These are phyloP conservation scores for Thelephora terrestris DNA, from an alignment of 1,284 basidiomycete genomes.

Conservation along the genomic window DNA sequence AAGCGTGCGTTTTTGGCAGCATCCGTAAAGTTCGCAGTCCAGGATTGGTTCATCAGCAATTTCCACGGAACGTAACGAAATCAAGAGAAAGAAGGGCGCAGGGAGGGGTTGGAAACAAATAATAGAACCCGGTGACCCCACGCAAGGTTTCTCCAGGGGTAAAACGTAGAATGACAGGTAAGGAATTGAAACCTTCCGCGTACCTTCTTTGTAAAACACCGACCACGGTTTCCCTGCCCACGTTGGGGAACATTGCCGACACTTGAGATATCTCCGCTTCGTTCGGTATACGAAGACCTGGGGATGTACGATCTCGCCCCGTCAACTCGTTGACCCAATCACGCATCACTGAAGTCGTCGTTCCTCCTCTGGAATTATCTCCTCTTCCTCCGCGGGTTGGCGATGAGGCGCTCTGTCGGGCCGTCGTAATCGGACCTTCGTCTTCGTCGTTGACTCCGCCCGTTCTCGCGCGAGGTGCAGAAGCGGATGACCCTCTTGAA, in stretches of 20 bases:
- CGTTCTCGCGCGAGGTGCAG: constrained; percentile 11
- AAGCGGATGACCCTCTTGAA: constrained; percentile 15
- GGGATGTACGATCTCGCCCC: constrained; percentile 40
- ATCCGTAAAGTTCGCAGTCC: background rate
- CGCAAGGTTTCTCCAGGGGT: background rate
- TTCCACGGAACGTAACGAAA: constrained; percentile 4
- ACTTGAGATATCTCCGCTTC: constrained; percentile 70
- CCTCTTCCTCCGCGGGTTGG: constrained; percentile 3
- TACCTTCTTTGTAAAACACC: constrained; percentile 76
- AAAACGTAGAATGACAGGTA: background rate
- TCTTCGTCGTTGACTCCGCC: constrained; percentile 22
- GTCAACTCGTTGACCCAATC: constrained; percentile 79
- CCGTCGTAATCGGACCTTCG: constrained; percentile 46
- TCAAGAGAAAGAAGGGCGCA: background rate
- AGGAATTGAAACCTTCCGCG: constrained; percentile 16
- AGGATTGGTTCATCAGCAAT: constrained; percentile 4
- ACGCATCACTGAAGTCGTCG: constrained; percentile 47
- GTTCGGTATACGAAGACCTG: constrained; percentile 50
- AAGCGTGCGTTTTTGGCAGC: background rate
- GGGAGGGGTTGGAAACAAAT: background rate
- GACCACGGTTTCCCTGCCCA: constrained; percentile 66
- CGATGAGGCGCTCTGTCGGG: constrained; percentile 17
- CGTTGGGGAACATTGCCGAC: constrained; percentile 74
- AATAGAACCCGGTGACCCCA: background rate
- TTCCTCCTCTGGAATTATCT: constrained; percentile 9